Conservation (phyloP, 2,329 filamentous ascomycete species). For the Dryadomyces quercus-mongolicae region DNA sequence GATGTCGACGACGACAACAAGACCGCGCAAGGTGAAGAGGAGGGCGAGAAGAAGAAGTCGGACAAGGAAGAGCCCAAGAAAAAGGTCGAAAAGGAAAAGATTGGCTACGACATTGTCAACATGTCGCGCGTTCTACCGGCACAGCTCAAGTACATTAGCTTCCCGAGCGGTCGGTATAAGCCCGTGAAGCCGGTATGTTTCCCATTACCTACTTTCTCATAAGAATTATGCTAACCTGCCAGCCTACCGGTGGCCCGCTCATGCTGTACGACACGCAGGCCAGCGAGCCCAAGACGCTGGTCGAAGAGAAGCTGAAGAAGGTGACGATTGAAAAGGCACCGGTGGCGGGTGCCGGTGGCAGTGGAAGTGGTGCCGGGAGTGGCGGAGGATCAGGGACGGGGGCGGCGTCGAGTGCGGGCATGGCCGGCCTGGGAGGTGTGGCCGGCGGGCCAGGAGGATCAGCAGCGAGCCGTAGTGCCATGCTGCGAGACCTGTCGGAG, state of each 20-base stretch:
- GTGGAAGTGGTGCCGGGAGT: constrained; percentile 7
- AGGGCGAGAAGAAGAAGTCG: constrained; percentile 46
- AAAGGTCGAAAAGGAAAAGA: constrained; percentile 90
- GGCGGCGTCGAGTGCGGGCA: neutral
- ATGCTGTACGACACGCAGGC: constrained; percentile 79
- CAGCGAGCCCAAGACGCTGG: constrained; percentile 62
- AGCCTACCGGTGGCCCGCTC: constrained; percentile 89
- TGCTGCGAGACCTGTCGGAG: constrained; percentile 9
- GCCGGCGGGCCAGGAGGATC: constrained; percentile 9
- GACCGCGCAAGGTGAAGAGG: constrained; percentile 31
- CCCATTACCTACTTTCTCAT: too few species aligned
- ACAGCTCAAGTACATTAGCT: constrained; percentile 92
- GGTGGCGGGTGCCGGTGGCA: constrained; percentile 28
- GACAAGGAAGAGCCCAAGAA: constrained; percentile 55
- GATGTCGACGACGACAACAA: constrained; percentile 64
- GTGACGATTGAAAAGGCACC: constrained; percentile 50
- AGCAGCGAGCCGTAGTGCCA: constrained; percentile 8
- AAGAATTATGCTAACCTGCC: constrained; percentile 5
- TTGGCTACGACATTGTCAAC: constrained; percentile 92
- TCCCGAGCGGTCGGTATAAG: constrained; percentile 81
- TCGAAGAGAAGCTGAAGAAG: constrained; percentile 92
- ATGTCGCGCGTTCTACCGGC: constrained; percentile 88
- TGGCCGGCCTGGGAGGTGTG: neutral
- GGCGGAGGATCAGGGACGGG: constrained; percentile 10
- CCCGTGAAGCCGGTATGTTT: constrained; percentile 67